Conservation (phyloP, 345 rosid genomes). For the Lepidium africanum region DNA sequence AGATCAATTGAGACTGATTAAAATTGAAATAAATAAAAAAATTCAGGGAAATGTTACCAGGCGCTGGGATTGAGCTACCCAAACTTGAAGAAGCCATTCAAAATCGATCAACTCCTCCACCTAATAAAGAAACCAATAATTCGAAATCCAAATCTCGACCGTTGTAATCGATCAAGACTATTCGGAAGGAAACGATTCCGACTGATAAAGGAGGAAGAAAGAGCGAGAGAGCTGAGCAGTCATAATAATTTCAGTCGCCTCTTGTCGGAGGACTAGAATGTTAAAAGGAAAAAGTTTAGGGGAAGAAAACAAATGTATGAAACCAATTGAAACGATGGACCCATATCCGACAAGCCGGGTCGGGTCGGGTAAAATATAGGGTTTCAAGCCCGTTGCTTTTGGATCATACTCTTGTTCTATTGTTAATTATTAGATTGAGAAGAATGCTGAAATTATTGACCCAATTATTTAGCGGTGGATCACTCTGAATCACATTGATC, state of each 20-base stretch:
- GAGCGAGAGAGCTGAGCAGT: not conserved
- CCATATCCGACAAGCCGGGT: constrained; percentile 26
- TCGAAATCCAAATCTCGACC: not conserved
- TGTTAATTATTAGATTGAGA: constrained; percentile 10
- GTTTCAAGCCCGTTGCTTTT: constrained; percentile 25
- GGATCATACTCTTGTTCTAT: constrained; percentile 29
- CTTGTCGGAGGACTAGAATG: constrained; percentile 21
- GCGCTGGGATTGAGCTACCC: constrained; percentile 57
- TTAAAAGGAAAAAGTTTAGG: constrained; percentile 20
- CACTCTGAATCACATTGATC: not conserved
- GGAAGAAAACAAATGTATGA: constrained; percentile 26
- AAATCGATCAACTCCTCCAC: constrained; percentile 18
- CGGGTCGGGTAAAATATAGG: constrained; percentile 11
- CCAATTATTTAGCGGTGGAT: constrained; percentile 19
- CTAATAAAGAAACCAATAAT: not conserved
- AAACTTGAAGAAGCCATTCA: constrained; percentile 79
- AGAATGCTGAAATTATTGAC: constrained; percentile 11
- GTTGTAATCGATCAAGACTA: constrained; percentile 7
- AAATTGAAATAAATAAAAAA: not conserved
- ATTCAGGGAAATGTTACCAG: constrained; percentile 40
- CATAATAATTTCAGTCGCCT: constrained; percentile 6
- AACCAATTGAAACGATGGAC: constrained; percentile 24
- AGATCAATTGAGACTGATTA: not conserved
- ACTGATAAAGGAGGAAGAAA: not conserved
- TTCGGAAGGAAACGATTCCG: not conserved